A percentile compares a stretch with the other conserved stretches of the same genome.
Conservation (phyloP, 176 grass and related monocot genomes). For the Dactylis glomerata region DNA sequence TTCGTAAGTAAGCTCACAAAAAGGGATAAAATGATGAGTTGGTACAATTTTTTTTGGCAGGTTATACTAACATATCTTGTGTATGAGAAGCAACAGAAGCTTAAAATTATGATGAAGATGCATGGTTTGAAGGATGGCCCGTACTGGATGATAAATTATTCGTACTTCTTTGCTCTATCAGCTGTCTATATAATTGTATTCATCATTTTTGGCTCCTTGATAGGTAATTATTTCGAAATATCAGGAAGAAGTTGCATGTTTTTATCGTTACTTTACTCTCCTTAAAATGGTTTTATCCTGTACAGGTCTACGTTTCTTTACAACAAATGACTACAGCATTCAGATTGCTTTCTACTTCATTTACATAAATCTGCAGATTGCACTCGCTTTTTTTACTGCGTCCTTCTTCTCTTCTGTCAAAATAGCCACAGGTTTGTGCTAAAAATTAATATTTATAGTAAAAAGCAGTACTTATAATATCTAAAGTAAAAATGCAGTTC, state of each 20-base stretch:
- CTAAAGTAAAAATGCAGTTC: too few species aligned
- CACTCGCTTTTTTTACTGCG: constrained; percentile 62
- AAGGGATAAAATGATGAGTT: neutral
- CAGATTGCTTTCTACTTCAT: constrained; percentile 88
- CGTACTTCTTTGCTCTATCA: constrained; percentile 74
- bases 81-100: constrained; percentile 91
- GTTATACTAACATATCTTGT: constrained; percentile 70
- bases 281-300: constrained; percentile 11
- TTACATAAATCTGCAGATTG: constrained; percentile 87
- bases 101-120: constrained; percentile 98
- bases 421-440: constrained; percentile 65
- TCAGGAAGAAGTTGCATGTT: neutral
- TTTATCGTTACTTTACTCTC: neutral
- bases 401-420: constrained; percentile 73
- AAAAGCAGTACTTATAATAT: neutral
- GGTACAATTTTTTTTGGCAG: constrained; percentile 21
- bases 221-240: constrained; percentile 45
- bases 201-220: constrained; percentile 79
- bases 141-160: constrained; percentile 87
- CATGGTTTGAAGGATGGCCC: constrained; percentile 82
- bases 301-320: constrained; percentile 74
- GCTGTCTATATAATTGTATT: constrained; percentile 68
- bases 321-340: constrained; percentile 59
- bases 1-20: neutral
- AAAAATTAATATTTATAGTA: neutral